These are phyloP conservation scores for Scleroderma bovista DNA, from an alignment of 768 basidiomycete genomes.

Conservation along the genomic window DNA sequence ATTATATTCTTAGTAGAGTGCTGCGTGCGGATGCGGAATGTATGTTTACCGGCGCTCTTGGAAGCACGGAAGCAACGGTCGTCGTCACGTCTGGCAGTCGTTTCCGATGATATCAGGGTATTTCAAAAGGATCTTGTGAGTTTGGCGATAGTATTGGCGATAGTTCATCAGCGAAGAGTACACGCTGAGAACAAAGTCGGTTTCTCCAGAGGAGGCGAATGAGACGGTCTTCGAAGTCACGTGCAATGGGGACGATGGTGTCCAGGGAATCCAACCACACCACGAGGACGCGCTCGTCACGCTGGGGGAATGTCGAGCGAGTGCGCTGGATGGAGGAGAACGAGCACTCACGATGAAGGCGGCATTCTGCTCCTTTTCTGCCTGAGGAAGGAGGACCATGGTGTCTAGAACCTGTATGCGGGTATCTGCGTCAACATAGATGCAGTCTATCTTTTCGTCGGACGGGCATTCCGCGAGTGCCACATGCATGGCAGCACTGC, in stretches of 20 bases:
- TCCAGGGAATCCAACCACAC: conserved; percentile 83
- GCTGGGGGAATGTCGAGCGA: conserved; percentile 31
- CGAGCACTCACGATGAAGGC: conserved; percentile 68
- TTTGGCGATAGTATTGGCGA: no score
- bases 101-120: no score
- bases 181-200: no score
- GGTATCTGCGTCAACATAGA: conserved; percentile 47
- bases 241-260: conserved; percentile 50
- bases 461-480: conserved; percentile 36
- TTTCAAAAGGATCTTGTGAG: no score
- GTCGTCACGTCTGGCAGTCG: no score
- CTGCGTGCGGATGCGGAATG: no score
- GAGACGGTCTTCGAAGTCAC: conserved; percentile 54
- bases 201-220: conserved; percentile 51
- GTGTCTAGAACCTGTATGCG: conserved; percentile 83
- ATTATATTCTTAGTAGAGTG: no score
- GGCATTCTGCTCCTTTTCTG: conserved; percentile 29
- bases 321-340: neutral
- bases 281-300: conserved; percentile 79
- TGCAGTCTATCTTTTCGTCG: conserved; percentile 30
- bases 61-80: no score
- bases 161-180: no score
- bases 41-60: no score
- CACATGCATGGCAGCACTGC: conserved; percentile 46
- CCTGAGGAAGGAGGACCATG: conserved; percentile 65